Evolutionary conservation across 345 rosid genomes (phyloP).

Genomic region (Nasturtium officinale): DNA sequence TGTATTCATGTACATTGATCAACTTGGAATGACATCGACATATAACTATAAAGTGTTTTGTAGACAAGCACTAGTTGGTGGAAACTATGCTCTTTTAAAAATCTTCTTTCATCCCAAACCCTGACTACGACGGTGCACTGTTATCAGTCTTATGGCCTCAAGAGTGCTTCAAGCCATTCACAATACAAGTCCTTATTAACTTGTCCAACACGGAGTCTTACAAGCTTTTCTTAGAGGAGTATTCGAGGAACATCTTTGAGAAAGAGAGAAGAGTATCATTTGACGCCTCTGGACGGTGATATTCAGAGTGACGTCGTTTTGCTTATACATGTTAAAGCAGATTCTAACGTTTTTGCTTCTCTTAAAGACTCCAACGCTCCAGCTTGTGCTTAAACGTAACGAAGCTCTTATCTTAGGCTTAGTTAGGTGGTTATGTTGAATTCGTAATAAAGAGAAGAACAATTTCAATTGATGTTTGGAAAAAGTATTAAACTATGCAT

Average conservation of each 20-base stretch:
- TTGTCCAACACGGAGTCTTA: conserved; percentile 51
- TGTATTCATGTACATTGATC: no score
- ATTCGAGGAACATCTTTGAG: neutral
- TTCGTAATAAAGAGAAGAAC: neutral
- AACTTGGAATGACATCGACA: no score
- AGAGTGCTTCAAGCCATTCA: conserved; percentile 45
- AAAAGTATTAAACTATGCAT: no score
- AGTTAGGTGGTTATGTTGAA: neutral
- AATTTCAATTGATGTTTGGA: neutral
- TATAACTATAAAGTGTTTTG: neutral
- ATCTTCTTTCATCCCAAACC: conserved; percentile 61
- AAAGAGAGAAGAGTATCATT: conserved; percentile 60
- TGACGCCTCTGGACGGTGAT: conserved; percentile 60
- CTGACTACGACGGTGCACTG: conserved; percentile 67
- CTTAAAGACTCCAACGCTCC: conserved; percentile 55
- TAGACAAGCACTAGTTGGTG: conserved; percentile 69
- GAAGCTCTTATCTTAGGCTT: neutral
- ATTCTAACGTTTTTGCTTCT: conserved; percentile 49
- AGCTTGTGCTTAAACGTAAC: conserved; percentile 50
- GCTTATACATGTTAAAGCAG: conserved; percentile 46
- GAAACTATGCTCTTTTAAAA: conserved; percentile 66
- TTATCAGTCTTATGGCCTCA: conserved; percentile 65
- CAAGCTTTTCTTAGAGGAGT: conserved; percentile 31
- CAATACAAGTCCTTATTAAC: conserved; percentile 54
- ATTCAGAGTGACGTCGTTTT: conserved; percentile 60